Base-by-base conservation (phyloP, 2,329 filamentous ascomycete genomes). In the Neofusicoccum cordaticola region DNA sequence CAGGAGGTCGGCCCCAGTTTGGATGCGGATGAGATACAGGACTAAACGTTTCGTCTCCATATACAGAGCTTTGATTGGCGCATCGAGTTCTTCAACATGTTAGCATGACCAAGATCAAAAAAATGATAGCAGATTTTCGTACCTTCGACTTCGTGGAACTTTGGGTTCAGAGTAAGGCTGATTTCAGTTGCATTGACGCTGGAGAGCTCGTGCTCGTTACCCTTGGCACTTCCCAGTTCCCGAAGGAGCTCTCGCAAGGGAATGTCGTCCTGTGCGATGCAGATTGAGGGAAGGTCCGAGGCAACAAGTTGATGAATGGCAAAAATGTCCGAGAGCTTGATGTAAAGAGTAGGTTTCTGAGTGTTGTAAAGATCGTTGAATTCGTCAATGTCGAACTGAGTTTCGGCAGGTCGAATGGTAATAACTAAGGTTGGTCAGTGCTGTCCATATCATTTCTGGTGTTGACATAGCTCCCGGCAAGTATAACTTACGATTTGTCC, bases 11-110 rank as follows among this genome's bases (percentile, higher is more conserved):
- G 88, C 82, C 8, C 95, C 95, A 2, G 91, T 92, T 78, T 99
- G 96, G 41, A 99, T 90, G 66, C 95, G 90, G 74, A 99, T 98
- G 75, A 99, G 98, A 79, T 98, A 99, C 67, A 99, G 82, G 45
- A 98, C 90, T 74, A 95, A 97, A 71, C 95, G 89, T 81, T 99
- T 99, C 2, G 95, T 98, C 79, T 98, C 95, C 88, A 97, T 98
- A 76, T 97, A 97, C 2, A 99, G 84, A 1, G 93, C 85, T 79
- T 98, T 97, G 68, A 95, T 84, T 66, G 95, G 91, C 3, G 93
- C 92, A 73, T 98, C 94, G 3, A 95, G 94, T 74, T 99, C 95
- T 85, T 13, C 4, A 71, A 13, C 60, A 39, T 44, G 66, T 78
- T 69, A 78, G 74, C 48, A 51, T 27, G 31, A 45, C 12, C 34